Evolutionary conservation across 2,329 filamentous ascomycete genomes (phyloP).

Genomic region (Fusarium coffeatum): DNA sequence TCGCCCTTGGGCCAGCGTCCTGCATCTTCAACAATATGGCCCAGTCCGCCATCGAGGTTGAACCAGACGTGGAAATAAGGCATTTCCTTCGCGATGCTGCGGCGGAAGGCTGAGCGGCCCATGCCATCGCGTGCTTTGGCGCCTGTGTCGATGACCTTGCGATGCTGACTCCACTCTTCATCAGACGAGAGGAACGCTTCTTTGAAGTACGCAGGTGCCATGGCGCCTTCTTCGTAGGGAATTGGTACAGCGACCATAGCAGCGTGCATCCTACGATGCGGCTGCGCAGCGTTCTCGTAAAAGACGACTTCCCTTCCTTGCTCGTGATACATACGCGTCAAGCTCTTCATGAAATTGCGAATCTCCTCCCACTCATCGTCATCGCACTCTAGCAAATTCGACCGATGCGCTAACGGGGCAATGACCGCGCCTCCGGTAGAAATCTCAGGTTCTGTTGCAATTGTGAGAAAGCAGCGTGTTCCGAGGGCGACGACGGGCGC

Average conservation of each 20-base stretch:
- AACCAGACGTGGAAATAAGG: conserved; percentile 99
- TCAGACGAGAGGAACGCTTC: conserved; percentile 91
- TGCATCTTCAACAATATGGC: conserved; percentile 90
- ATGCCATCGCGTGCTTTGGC: conserved; percentile 70
- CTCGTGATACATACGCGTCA: conserved; percentile 94
- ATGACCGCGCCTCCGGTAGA: conserved; percentile 87
- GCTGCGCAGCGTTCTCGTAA: conserved; percentile 94
- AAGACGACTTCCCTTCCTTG: conserved; percentile 94
- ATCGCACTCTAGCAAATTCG: conserved; percentile 95
- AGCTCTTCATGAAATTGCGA: conserved; percentile 97
- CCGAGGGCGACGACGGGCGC: conserved; percentile 89
- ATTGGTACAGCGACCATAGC: conserved; percentile 88
- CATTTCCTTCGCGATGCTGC: conserved; percentile 90
- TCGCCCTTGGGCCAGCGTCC: conserved; percentile 90
- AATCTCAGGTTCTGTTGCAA: conserved; percentile 90
- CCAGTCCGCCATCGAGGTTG: conserved; percentile 87
- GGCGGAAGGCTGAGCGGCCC: conserved; percentile 84
- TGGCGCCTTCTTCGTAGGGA: conserved; percentile 90
- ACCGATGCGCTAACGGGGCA: conserved; percentile 86
- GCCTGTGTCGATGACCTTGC: conserved; percentile 90
- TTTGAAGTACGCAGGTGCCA: conserved; percentile 91
- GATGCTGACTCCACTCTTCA: conserved; percentile 95
- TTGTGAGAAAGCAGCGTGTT: conserved; percentile 86
- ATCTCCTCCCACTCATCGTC: conserved; percentile 99
- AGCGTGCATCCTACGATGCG: conserved; percentile 82